A percentile compares a stretch with the other conserved stretches of the same genome.
Evolutionary conservation across 176 grass and related monocot genomes (phyloP).

Genomic region (Rhynchospora pubera): DNA sequence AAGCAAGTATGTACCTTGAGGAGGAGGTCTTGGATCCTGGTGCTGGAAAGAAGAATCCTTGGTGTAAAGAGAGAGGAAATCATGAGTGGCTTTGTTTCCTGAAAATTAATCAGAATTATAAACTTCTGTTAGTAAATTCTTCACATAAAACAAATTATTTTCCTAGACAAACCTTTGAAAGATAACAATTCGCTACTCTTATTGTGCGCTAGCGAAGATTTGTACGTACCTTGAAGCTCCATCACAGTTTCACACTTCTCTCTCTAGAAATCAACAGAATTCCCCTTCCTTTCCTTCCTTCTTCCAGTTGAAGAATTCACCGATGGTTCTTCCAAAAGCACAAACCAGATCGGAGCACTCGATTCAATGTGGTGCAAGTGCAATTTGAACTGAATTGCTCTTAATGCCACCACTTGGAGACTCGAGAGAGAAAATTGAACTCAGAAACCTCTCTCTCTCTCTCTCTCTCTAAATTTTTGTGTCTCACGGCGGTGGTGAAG

Average conservation of each 20-base stretch:
- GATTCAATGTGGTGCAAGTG: conserved; percentile 4
- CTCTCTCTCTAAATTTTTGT: neutral
- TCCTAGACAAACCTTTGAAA: neutral
- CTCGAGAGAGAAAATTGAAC: neutral
- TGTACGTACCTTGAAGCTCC: conserved; percentile 61
- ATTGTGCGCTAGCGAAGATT: neutral
- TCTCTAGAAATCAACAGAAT: neutral
- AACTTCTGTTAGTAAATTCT: neutral
- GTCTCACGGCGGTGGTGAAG: neutral
- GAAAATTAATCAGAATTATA: conserved; percentile 22
- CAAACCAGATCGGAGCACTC: conserved; percentile 2
- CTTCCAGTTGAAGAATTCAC: conserved; percentile 11
- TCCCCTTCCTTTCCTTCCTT: neutral
- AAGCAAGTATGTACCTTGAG: conserved; percentile 32
- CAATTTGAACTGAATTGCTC: neutral
- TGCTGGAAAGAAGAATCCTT: conserved; percentile 53
- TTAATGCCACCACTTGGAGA: neutral
- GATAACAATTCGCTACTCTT: neutral
- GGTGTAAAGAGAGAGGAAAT: conserved; percentile 73
- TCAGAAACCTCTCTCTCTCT: neutral
- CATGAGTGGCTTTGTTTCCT: conserved; percentile 77
- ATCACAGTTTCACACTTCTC: conserved; percentile 25
- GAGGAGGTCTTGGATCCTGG: conserved; percentile 38
- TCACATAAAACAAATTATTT: neutral
- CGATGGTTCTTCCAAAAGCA: neutral